Percentiles rank a stretch among this genome's conserved stretches.
phyloP scores from a whole-genome alignment of 768 basidiomycete genomes.

The Tulasnella sp. region DNA sequence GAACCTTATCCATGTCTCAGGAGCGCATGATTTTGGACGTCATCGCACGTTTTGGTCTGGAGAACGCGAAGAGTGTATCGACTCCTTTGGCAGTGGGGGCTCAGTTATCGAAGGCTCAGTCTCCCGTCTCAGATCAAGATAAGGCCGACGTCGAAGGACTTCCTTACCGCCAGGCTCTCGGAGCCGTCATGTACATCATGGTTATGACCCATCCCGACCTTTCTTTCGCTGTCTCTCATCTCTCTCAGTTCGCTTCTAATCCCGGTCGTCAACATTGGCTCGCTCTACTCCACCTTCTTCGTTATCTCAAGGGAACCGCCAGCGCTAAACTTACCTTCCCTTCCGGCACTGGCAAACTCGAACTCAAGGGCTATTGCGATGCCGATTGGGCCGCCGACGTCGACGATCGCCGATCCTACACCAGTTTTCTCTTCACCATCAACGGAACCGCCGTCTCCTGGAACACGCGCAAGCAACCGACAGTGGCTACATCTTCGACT shows the following conservation, averaged over 20 bases:
- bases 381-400: conserved; percentile 35
- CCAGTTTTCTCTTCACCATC: not conserved
- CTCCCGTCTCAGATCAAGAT: not conserved
- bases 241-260: conserved; percentile 32
- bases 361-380: conserved; percentile 33
- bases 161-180: conserved; percentile 27
- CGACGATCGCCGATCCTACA: not conserved
- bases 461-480: conserved; percentile 23
- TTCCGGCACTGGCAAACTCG: not conserved
- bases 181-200: conserved; percentile 36
- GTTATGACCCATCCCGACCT: conserved; percentile 39
- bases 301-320: conserved; percentile 35
- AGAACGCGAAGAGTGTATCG: not conserved
- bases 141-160: not conserved
- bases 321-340: conserved; percentile 28
- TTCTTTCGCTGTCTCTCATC: conserved; percentile 32
- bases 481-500: conserved; percentile 23
- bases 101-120: not conserved
- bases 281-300: conserved; percentile 33
- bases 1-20: not conserved
- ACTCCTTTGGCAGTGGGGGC: conserved; percentile 6
- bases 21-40: not conserved
- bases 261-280: conserved; percentile 33
- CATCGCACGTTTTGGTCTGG: not conserved
- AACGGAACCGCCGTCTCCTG: conserved; percentile 17